Evolutionary conservation across 1,284 basidiomycete species (phyloP), one percentile per base, ranked within the genome.

Genomic region (Butyriboletus appendiculatus): DNA sequence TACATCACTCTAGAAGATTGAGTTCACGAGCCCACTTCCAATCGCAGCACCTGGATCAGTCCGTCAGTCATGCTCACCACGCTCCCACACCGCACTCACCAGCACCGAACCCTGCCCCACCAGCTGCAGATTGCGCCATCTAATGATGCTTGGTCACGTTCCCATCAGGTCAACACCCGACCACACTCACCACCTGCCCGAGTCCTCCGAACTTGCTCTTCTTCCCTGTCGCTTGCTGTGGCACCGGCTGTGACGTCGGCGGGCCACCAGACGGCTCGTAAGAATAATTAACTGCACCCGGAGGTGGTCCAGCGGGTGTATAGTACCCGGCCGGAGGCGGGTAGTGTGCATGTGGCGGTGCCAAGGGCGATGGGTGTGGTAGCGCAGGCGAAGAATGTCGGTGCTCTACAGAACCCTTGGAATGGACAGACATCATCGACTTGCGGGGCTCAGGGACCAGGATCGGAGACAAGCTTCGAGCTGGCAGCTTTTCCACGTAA

Each of bases 41-140:
- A 81, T 69, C 41, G 79, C 79, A 53, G 78, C 68, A 56, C 78
- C 78, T 73, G 55, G 7, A 14, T 34, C 1, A 4, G 0, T 16
- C 8, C 5, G 10, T 62, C 47, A 65, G 45, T 35, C 24, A 22
- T 18, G 7, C 0, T 40, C 11, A 5, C n/a, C n/a, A 33, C 33
- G 2, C 3, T 1, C n/a, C 0, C 18, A 10, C 37, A 4, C 2
- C 0, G 3, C 12, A 60, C 63, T 62, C 32, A 81, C 84, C 84
- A 56, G 84, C 84, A 57, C 84, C 85, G 58, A 85, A 83, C 1
- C 85, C 85, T 34, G 79, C 75, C 55, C 85, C 84, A 30, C 81
- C 76, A 9, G 76, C 85, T 1, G 85, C 84, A 22, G 82, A 79
- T 50, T 81, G 76, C 1, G 80, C 84, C 73, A 85, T 69, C 82